Percentiles rank a stretch among this genome's conserved stretches.
Evolutionary conservation across 495 filamentous ascomycete genomes (phyloP).

Genomic region (Lophiotrema nucula): DNA sequence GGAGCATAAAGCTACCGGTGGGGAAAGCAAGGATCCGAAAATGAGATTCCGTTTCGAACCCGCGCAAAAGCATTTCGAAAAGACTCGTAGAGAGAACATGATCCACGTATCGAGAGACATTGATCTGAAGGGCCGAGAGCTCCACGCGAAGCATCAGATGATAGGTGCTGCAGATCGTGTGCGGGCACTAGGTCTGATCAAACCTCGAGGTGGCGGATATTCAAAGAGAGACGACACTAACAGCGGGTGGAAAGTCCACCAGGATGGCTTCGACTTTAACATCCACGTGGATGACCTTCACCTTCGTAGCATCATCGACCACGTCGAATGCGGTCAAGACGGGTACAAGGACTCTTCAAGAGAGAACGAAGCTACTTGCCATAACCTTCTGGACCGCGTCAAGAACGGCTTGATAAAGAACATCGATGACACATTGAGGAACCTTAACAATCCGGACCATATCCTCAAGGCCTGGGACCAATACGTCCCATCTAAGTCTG

Average conservation of each 20-base stretch:
- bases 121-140: background rate
- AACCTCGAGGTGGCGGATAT: background rate
- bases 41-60: no score
- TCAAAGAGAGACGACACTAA: background rate
- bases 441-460: background rate
- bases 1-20: background rate
- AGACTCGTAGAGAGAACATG: background rate
- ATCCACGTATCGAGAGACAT: background rate
- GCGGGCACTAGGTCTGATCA: background rate
- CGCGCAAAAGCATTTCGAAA: background rate
- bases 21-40: background rate
- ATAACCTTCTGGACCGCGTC: background rate
- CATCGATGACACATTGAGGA: background rate
- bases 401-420: background rate
- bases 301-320: background rate
- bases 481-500: no score
- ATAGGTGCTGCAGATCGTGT: background rate
- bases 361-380: background rate
- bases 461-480: no score
- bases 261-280: background rate
- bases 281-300: background rate
- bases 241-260: background rate
- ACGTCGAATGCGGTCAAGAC: background rate
- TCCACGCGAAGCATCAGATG: background rate
- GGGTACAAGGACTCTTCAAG: background rate